Base-by-base conservation (phyloP, 768 basidiomycete species). In the Naganishia vaughanmartiniae region DNA sequence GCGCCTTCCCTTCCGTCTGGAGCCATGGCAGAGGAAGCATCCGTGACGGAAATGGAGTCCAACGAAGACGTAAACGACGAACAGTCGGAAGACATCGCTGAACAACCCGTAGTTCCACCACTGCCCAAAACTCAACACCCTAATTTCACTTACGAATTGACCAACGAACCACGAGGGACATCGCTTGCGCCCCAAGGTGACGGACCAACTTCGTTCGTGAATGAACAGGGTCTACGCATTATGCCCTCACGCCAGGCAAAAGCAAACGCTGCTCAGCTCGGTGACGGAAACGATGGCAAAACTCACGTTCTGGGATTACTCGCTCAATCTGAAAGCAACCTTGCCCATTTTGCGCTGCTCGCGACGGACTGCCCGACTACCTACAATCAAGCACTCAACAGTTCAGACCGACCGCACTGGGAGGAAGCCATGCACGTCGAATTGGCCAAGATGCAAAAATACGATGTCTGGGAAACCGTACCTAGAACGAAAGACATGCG, bases 361-460 rank as follows among this genome's bases (percentile, higher is more conserved):
- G 54, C 10, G 31, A 30, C 34, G 12, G 53, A 24, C 4, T 3
- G 4, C 9, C 67, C 67, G 4, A 39, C 45, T 2, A 55, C 67
- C 2, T 68, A 51, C 36, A 30, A 31, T 15, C 46, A 68, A 42
- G 67, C 67, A 36, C 9, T 54, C 7, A 54, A 54, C n/a, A 54
- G 46, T 31, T 15, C 53, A 7, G 67, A 68, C 7, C 56, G 67
- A 54, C 53, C 51, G 3, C 17, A 68, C 11, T 56, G 67, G 67
- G 14, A 68, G 19, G 17, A 21, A 15, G 67, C 67, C 1, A 68
- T 48, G 24, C 5, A 4, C 6, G 53, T 21, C 4, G 67, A 68
- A 28, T 33, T 68, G 33, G 67, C 51, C 4, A 68, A 68, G 54
- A 68, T 68, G 67, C 31, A 56, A 6, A 1, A 68, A 9, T 68